Base-by-base conservation (phyloP, 2,329 filamentous ascomycete species). In the Epichloe elymi region DNA sequence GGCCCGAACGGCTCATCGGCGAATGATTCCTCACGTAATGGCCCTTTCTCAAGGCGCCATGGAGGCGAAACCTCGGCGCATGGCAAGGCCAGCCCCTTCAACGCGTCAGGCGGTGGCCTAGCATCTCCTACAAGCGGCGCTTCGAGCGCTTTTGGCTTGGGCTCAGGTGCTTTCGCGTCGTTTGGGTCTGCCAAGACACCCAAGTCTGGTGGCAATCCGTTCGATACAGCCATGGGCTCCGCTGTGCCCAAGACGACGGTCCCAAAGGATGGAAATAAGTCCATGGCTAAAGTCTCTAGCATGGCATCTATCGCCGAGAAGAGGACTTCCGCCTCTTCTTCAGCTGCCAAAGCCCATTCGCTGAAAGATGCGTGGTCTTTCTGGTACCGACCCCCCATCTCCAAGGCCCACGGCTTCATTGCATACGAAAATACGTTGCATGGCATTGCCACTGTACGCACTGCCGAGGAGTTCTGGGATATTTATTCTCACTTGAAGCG, bases 351-450 rank as follows among this genome's bases (percentile, higher is more conserved):
- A 60, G 60, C 65, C 54, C 69, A 70, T 56, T 76, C 79, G 54
- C 75, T 97, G 60, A 89, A 86, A 70, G 83, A 88, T 67, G 84
- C 83, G 56, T 98, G 93, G 93, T 84, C 95, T 36, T 88, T 97
- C 66, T 97, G 93, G 89, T 98, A 94, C 70, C 82, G 93, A 53
- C 93, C 93, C 93, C 93, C 93, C 47, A 95, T 94, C 60, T 90
- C 88, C 58, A 98, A 98, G 72, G 93, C 91, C 57, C 91, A 93
- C 63, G 80, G 80, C 40, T 83, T 76, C 62, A 79, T 84, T 60
- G 91, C 97, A 68, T 98, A 98, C 67, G 93, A 98, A 68, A 95
- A 97, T 70, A 97, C 91, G 6, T 83, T 95, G 55, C 86, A 93
- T 61, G 81, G 89, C 39, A 82, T 97, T 63, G 91, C 88, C 60